Conservation (phyloP, 2,329 filamentous ascomycete genomes). For the Aspergillus fumigatus region DNA sequence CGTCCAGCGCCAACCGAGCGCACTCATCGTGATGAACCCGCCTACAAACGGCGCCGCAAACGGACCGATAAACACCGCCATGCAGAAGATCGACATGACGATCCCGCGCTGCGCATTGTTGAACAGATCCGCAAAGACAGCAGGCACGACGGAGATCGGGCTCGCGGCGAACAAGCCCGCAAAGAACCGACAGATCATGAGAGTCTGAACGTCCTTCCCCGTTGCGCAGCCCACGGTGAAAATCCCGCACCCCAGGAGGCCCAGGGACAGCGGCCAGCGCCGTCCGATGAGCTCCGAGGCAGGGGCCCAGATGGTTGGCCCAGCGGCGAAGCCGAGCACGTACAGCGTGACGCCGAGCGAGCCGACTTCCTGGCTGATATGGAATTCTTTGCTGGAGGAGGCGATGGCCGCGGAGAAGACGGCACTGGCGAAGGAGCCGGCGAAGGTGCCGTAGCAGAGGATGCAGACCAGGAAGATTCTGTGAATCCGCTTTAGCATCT, state of each 20-base stretch:
- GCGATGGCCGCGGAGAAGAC: conserved; percentile 65
- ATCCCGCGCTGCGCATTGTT: conserved; percentile 42
- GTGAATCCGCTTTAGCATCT: neutral
- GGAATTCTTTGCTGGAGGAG: conserved; percentile 48
- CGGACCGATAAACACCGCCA: conserved; percentile 48
- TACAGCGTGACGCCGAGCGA: conserved; percentile 47
- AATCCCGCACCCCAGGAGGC: conserved; percentile 40
- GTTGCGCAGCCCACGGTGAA: conserved; percentile 46
- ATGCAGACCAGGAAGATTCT: conserved; percentile 20
- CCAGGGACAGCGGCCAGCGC: conserved; percentile 47
- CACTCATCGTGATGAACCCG: conserved; percentile 47
- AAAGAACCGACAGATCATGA: conserved; percentile 46
- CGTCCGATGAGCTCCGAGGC: conserved; percentile 58
- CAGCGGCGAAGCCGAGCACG: conserved; percentile 53
- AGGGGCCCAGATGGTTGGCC: conserved; percentile 61
- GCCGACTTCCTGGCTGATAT: conserved; percentile 41
- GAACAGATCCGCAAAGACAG: conserved; percentile 48
- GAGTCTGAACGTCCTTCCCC: conserved; percentile 37
- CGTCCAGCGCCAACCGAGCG: conserved; percentile 51
- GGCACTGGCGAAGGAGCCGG: conserved; percentile 50
- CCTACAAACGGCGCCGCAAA: conserved; percentile 49
- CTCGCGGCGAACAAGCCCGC: conserved; percentile 44
- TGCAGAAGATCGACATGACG: conserved; percentile 47
- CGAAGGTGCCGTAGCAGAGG: conserved; percentile 46
- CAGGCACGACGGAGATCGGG: conserved; percentile 43